Conservation (phyloP, 108 stramenopile genomes). For the Discostella stelligeroides region DNA sequence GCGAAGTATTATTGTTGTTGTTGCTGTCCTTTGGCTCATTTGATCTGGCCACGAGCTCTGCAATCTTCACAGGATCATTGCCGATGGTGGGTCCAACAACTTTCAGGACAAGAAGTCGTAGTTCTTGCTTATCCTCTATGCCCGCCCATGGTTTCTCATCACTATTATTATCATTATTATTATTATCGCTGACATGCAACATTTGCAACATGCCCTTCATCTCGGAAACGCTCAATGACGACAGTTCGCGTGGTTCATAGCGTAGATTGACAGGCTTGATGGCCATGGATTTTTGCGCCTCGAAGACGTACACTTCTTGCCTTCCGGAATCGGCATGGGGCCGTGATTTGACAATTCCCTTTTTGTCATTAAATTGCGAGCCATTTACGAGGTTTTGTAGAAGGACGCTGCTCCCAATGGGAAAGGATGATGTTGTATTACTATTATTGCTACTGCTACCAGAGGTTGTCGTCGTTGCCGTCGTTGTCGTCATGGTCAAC, state of each 20-base stretch:
- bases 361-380: slow-evolving; percentile 70
- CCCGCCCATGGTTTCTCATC: too few relatives aligned
- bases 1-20: slow-evolving; percentile 9
- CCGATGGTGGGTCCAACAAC: not conserved
- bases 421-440: slow-evolving; percentile 48
- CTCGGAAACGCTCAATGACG: slow-evolving; percentile 60
- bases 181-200: not conserved
- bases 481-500: too few relatives aligned
- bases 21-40: slow-evolving; percentile 29
- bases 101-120: slow-evolving; percentile 35
- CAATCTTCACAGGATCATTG: slow-evolving; percentile 46
- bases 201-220: slow-evolving; percentile 57
- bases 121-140: slow-evolving; percentile 62
- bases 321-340: slow-evolving; percentile 40
- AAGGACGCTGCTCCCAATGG: slow-evolving; percentile 59
- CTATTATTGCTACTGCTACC: too few relatives aligned
- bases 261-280: slow-evolving; percentile 60
- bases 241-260: slow-evolving; percentile 56
- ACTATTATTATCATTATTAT: slow-evolving; percentile 12
- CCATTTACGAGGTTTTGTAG: slow-evolving; percentile 58
- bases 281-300: slow-evolving; percentile 49
- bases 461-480: too few relatives aligned
- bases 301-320: slow-evolving; percentile 62
- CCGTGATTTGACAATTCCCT: slow-evolving; percentile 57
- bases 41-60: slow-evolving; percentile 41